These are phyloP conservation scores for Colletotrichum gigasporum DNA, from an alignment of 2,329 filamentous ascomycete genomes.

Conservation along the genomic window DNA sequence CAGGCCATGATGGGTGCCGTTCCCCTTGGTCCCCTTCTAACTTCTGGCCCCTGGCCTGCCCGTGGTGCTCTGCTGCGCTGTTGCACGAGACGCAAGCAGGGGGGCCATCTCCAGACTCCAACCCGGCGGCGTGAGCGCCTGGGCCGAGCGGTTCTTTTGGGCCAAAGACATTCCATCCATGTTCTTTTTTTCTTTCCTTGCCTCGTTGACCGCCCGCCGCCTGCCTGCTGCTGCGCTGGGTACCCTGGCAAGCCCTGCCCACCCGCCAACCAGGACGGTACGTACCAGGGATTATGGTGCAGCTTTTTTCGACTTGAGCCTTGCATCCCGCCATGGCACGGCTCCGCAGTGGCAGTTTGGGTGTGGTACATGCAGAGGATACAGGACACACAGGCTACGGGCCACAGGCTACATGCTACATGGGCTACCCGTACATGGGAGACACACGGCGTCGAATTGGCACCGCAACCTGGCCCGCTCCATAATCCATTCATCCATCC, in stretches of 20 bases:
- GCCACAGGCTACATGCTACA: not conserved
- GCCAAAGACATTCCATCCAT: slow-evolving; percentile 33
- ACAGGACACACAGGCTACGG: not conserved
- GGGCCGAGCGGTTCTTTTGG: slow-evolving; percentile 33
- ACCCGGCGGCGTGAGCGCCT: slow-evolving; percentile 32
- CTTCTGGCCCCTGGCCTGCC: not conserved
- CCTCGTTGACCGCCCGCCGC: slow-evolving; percentile 26
- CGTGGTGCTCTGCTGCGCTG: slow-evolving; percentile 7
- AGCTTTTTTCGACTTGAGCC: slow-evolving; percentile 1
- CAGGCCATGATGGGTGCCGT: not conserved
- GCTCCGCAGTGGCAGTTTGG: not conserved
- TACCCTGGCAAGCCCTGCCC: not conserved
- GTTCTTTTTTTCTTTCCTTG: slow-evolving; percentile 30
- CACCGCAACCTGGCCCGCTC: slow-evolving; percentile 20
- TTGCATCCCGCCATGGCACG: slow-evolving; percentile 29
- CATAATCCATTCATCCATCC: slow-evolving; percentile 12
- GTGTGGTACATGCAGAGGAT: not conserved
- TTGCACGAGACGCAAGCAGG: slow-evolving; percentile 31
- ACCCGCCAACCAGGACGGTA: not conserved
- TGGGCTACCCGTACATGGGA: slow-evolving; percentile 1
- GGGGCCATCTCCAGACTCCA: slow-evolving; percentile 28
- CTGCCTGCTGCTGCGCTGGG: not conserved
- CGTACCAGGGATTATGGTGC: not conserved
- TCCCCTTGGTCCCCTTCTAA: slow-evolving; percentile 24
- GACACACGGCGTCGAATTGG: slow-evolving; percentile 12